Conservation (phyloP, 2,329 filamentous ascomycete species). For the Ophidiomyces ophidiicola region DNA sequence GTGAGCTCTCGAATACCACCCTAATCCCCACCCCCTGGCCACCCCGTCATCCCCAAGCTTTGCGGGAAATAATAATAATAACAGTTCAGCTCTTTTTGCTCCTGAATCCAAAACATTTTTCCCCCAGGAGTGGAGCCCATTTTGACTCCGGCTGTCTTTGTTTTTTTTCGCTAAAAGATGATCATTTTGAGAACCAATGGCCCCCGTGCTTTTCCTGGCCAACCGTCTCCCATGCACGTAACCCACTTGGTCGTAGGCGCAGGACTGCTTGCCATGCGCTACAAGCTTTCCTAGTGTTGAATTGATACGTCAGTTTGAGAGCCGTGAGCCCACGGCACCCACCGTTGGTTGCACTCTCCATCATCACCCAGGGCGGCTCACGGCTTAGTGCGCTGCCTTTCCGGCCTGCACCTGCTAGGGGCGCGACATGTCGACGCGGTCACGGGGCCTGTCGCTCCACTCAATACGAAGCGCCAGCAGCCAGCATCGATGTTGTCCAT, state of each 20-base stretch:
- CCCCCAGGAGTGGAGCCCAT: background rate
- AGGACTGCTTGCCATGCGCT: conserved; percentile 5
- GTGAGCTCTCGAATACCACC: conserved; percentile 5
- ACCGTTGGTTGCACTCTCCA: background rate
- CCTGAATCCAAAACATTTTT: no score
- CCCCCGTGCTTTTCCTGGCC: background rate
- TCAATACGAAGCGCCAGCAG: no score
- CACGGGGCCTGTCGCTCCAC: no score
- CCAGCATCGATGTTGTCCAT: no score
- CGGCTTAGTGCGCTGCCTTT: no score
- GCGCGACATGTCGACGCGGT: no score
- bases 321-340: background rate
- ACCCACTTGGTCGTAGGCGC: background rate
- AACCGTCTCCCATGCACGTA: conserved; percentile 1
- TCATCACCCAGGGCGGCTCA: no score
- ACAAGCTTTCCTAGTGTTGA: conserved; percentile 7
- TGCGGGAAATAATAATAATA: conserved; percentile 5
- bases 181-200: conserved; percentile 1
- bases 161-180: conserved; percentile 6
- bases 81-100: background rate
- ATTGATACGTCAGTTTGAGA: background rate
- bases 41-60: conserved; percentile 3
- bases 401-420: no score
- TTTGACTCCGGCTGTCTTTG: no score
- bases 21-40: conserved; percentile 4